A percentile compares a stretch with the other conserved stretches of the same genome.
Evolutionary conservation across 2,329 filamentous ascomycete genomes (phyloP).

Genomic region (Cladorrhinum sp.): DNA sequence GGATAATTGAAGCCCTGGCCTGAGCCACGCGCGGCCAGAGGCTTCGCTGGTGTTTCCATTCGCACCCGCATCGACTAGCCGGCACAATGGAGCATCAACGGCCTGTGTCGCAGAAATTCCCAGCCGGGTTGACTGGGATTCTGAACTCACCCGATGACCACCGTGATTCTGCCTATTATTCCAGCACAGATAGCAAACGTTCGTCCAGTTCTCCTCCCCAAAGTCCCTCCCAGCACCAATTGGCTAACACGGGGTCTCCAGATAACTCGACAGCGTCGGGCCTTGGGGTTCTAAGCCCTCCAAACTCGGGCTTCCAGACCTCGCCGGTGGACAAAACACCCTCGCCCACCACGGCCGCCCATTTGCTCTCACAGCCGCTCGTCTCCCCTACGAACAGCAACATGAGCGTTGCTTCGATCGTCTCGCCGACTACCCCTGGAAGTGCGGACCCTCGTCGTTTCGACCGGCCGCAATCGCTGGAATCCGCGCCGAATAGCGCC

Average conservation of each 20-base stretch:
- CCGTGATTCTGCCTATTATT: conserved; percentile 52
- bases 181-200: conserved; percentile 52
- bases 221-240: conserved; percentile 5
- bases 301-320: conserved; percentile 47
- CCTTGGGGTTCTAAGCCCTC: conserved; percentile 39
- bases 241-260: conserved; percentile 30
- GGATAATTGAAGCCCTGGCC: not conserved
- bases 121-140: conserved; percentile 48
- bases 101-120: conserved; percentile 43
- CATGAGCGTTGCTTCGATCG: conserved; percentile 66
- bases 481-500: conserved; percentile 36
- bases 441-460: conserved; percentile 44
- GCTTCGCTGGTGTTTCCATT: conserved; percentile 6
- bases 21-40: conserved; percentile 4
- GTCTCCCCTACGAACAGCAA: conserved; percentile 55
- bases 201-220: conserved; percentile 5
- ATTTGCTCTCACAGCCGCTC: conserved; percentile 50
- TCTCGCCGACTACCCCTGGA: conserved; percentile 55
- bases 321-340: conserved; percentile 59
- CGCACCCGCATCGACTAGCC: not conserved
- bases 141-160: conserved; percentile 50
- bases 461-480: conserved; percentile 41
- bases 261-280: conserved; percentile 47
- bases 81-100: conserved; percentile 38
- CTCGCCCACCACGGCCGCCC: conserved; percentile 52